Evolutionary conservation across 306 rosid species (phyloP).

Genomic region (Delonix regia): DNA sequence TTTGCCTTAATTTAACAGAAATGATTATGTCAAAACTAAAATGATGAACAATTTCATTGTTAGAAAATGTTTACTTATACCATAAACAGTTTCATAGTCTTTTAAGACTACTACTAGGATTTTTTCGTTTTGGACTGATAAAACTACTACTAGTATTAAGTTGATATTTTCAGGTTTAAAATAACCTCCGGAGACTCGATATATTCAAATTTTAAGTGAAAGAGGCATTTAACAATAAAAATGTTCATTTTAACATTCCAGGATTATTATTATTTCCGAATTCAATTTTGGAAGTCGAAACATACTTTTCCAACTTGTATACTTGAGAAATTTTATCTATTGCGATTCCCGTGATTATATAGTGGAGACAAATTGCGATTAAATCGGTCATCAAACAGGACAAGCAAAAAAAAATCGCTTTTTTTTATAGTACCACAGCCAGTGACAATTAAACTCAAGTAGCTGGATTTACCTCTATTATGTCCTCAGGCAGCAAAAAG

Average conservation of each 20-base stretch:
- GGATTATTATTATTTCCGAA: slow-evolving; percentile 2
- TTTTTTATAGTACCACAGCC: not conserved
- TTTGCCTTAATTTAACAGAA: no score
- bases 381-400: not conserved
- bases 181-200: not conserved
- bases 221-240: not conserved
- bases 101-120: not conserved
- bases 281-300: not conserved
- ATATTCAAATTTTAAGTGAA: not conserved
- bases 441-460: slow-evolving; percentile 10
- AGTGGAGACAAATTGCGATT: not conserved
- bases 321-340: slow-evolving; percentile 7
- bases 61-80: not conserved
- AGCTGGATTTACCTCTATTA: slow-evolving; percentile 67
- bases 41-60: not conserved
- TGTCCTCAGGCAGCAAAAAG: slow-evolving; percentile 96
- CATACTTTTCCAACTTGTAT: not conserved
- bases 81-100: not conserved
- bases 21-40: not conserved
- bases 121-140: no score
- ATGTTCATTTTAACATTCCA: not conserved
- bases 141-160: not conserved
- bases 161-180: not conserved
- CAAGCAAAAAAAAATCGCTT: not conserved
- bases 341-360: not conserved